Conservation (phyloP, 352 stramenopile genomes). For the Phytopythium mirpurense region DNA sequence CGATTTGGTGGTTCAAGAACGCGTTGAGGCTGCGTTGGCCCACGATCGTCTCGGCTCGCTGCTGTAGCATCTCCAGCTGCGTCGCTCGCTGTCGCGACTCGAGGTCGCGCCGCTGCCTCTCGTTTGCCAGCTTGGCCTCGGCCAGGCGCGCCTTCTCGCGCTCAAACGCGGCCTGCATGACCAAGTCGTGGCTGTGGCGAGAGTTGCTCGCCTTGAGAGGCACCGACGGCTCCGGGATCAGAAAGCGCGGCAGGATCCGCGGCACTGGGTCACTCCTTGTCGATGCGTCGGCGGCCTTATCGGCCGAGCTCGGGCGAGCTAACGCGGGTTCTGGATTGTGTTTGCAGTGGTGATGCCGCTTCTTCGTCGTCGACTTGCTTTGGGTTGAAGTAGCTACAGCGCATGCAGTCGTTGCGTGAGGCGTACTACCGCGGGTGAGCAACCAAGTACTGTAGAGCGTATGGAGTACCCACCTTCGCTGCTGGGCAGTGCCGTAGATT, state of each 20-base stretch:
- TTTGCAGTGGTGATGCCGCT: conserved; percentile 1
- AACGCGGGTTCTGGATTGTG: not conserved
- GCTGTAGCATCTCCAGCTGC: conserved; percentile 36
- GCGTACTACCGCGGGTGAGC: not conserved
- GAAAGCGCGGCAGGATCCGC: conserved; percentile 46
- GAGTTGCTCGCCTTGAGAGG: conserved; percentile 13
- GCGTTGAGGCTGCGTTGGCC: conserved; percentile 38
- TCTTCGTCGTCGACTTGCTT: not conserved
- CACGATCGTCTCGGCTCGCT: conserved; percentile 31
- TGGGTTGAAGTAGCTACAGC: not conserved
- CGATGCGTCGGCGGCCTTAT: not conserved
- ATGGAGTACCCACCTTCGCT: not conserved
- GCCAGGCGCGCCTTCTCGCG: conserved; percentile 19
- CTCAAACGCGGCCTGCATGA: conserved; percentile 26
- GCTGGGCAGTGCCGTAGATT: not conserved
- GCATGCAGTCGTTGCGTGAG: not conserved
- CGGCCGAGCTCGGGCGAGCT: not conserved
- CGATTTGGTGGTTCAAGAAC: conserved; percentile 47
- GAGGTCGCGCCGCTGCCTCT: conserved; percentile 12
- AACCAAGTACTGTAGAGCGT: not conserved
- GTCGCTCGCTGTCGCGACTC: conserved; percentile 20
- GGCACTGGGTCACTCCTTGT: not conserved
- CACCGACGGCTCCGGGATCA: conserved; percentile 24
- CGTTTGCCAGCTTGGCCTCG: conserved; percentile 14
- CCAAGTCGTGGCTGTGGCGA: conserved; percentile 16